These are phyloP conservation scores for Suillus fuscotomentosus DNA, from an alignment of 768 basidiomycete species.

Conservation along the genomic window DNA sequence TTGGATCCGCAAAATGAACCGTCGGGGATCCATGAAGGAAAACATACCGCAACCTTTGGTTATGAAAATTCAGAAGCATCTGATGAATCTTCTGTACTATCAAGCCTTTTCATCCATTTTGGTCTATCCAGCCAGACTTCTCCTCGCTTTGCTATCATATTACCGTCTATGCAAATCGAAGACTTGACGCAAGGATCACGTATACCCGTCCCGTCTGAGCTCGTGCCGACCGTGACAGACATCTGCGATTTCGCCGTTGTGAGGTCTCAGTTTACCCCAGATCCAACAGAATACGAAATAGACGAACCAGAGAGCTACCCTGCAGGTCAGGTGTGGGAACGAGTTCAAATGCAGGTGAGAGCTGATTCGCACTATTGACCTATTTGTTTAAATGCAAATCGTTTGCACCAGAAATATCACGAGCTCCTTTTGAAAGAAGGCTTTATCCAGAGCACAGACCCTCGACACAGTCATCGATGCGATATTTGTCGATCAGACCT, in stretches of 20 bases:
- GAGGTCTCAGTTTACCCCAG: background rate
- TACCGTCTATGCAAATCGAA: background rate
- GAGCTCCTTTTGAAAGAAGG: background rate
- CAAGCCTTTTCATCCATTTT: background rate
- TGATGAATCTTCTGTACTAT: background rate
- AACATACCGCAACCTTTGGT: background rate
- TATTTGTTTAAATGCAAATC: background rate
- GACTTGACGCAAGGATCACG: background rate
- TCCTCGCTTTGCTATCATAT: background rate
- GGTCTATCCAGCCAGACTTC: constrained; percentile 2
- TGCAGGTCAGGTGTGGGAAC: background rate
- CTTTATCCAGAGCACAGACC: background rate
- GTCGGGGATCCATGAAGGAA: background rate
- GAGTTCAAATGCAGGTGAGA: background rate
- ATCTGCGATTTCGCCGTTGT: background rate
- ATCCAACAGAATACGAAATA: background rate
- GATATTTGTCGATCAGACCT: background rate
- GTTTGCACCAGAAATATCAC: background rate
- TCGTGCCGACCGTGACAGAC: background rate
- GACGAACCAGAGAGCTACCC: background rate
- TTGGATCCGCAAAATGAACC: background rate
- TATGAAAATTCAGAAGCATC: background rate
- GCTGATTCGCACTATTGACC: background rate
- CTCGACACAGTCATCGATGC: background rate
- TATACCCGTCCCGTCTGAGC: background rate